phyloP scores from a whole-genome alignment of 2,329 filamentous ascomycete species.

The Metarhizium anisopliae region DNA sequence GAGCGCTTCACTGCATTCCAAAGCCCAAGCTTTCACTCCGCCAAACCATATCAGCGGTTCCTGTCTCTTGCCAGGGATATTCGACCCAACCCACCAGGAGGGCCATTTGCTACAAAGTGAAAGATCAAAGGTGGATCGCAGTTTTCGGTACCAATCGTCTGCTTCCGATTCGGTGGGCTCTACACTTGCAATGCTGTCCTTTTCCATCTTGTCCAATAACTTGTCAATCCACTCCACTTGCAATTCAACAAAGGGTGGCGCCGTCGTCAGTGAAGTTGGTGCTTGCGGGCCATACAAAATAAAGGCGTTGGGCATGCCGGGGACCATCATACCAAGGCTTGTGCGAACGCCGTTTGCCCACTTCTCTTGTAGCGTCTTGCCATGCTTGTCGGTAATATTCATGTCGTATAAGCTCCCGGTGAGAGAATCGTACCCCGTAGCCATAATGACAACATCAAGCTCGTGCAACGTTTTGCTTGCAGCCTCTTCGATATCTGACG shows the following conservation, averaged over 20 bases:
- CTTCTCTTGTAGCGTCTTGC: slow-evolving; percentile 6
- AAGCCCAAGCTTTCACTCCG: slow-evolving; percentile 1
- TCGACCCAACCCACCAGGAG: slow-evolving; percentile 10
- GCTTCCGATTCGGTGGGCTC: background rate
- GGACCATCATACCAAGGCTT: slow-evolving; percentile 14
- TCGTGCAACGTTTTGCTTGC: background rate
- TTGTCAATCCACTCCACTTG: slow-evolving; percentile 12
- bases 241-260: slow-evolving; percentile 13
- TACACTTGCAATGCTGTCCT: background rate
- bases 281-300: slow-evolving; percentile 17
- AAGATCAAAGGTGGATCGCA: background rate
- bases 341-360: slow-evolving; percentile 12
- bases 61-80: slow-evolving; percentile 7
- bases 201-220: slow-evolving; percentile 9
- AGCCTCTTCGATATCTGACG: background rate
- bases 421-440: slow-evolving; percentile 14
- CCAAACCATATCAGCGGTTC: slow-evolving; percentile 9
- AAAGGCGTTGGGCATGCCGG: slow-evolving; percentile 13
- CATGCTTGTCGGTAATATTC: slow-evolving; percentile 11
- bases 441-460: slow-evolving; percentile 5
- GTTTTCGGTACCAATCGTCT: background rate
- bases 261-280: slow-evolving; percentile 11
- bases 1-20: slow-evolving; percentile 1
- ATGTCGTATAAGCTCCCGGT: slow-evolving; percentile 14
- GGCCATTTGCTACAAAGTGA: slow-evolving; percentile 2